Percentiles rank a stretch among this genome's conserved stretches.
Evolutionary conservation across 306 rosid species (phyloP).

Genomic region (Senna siamea): DNA sequence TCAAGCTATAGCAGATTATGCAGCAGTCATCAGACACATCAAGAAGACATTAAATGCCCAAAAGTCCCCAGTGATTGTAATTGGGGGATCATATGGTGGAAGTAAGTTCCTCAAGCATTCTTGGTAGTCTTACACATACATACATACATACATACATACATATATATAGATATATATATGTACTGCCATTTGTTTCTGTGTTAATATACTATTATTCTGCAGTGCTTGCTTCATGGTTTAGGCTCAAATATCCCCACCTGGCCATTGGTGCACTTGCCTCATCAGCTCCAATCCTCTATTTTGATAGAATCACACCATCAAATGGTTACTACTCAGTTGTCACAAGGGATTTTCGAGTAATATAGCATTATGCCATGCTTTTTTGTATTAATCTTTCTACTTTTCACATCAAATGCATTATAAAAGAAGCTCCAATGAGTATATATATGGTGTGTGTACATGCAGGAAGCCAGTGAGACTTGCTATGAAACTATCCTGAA

Average conservation of each 20-base stretch:
- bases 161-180: too few relatives aligned
- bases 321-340: slow-evolving; percentile 41
- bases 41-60: slow-evolving; percentile 48
- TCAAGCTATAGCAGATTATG: slow-evolving; percentile 74
- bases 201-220: background rate
- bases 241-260: slow-evolving; percentile 59
- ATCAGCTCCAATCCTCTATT: slow-evolving; percentile 57
- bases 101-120: slow-evolving; percentile 42
- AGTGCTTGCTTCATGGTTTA: slow-evolving; percentile 62
- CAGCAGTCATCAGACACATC: slow-evolving; percentile 49
- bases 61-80: slow-evolving; percentile 59
- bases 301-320: slow-evolving; percentile 46
- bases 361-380: background rate
- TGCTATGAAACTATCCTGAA: slow-evolving; percentile 49
- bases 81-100: slow-evolving; percentile 86
- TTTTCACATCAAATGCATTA: background rate
- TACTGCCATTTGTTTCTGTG: too few relatives aligned
- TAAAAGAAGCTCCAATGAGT: background rate
- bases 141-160: background rate
- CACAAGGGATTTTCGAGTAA: slow-evolving; percentile 69
- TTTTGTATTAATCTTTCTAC: background rate
- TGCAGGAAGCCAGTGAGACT: slow-evolving; percentile 47
- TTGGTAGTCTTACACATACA: background rate
- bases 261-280: slow-evolving; percentile 55
- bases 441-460: slow-evolving; percentile 14